Conservation (phyloP, 345 rosid genomes). For the Syzygium oleosum region DNA sequence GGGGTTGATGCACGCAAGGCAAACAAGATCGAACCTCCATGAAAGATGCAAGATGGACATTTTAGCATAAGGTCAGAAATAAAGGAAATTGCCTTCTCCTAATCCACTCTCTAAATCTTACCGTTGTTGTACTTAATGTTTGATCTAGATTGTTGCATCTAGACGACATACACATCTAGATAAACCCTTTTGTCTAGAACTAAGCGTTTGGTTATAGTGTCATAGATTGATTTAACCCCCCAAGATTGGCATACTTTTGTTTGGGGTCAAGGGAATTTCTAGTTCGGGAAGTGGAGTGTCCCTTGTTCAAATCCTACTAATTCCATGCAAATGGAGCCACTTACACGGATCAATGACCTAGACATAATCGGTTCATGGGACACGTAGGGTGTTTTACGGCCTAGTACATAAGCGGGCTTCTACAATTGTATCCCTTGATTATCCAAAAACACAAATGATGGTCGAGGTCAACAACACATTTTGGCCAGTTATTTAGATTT, state of each 20-base stretch:
- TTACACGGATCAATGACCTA: neutral
- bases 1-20: too few relatives aligned
- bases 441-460: neutral
- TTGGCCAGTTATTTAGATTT: neutral
- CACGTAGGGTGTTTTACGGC: neutral
- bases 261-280: neutral
- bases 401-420: neutral
- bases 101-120: neutral
- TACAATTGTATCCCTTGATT: neutral
- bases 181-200: neutral
- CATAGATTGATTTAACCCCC: neutral
- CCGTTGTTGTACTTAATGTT: neutral
- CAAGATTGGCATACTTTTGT: neutral
- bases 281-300: neutral
- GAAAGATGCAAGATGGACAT: neutral
- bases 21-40: too few relatives aligned
- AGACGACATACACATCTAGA: neutral
- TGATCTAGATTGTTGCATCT: neutral
- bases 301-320: neutral
- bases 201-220: neutral
- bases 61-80: neutral
- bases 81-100: neutral
- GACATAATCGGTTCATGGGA: neutral
- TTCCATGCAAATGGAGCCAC: neutral
- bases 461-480: neutral